phyloP scores from a whole-genome alignment of 306 rosid species.

The Vigna angularis region DNA sequence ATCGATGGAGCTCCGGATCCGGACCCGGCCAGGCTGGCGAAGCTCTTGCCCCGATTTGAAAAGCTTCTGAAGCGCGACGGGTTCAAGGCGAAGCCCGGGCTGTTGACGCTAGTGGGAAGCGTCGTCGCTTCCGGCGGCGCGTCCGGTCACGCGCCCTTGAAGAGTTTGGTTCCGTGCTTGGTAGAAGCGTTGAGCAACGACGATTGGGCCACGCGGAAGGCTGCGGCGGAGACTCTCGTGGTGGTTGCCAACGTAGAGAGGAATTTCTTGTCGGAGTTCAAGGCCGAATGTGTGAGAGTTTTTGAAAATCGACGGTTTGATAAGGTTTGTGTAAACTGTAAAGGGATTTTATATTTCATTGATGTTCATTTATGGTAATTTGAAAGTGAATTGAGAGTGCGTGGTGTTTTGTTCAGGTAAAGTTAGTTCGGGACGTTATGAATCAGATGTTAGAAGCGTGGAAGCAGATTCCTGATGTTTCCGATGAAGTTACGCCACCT shows the following conservation, averaged over 20 bases:
- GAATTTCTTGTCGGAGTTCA: slow-evolving; percentile 72
- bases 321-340: slow-evolving; percentile 55
- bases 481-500: slow-evolving; percentile 77
- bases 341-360: neutral
- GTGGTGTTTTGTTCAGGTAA: slow-evolving; percentile 63
- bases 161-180: slow-evolving; percentile 71
- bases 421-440: slow-evolving; percentile 89
- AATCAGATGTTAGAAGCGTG: slow-evolving; percentile 88
- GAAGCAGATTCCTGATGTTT: slow-evolving; percentile 90
- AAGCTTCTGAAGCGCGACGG: slow-evolving; percentile 71
- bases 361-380: slow-evolving; percentile 34
- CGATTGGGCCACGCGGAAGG: slow-evolving; percentile 94
- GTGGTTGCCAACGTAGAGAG: slow-evolving; percentile 72
- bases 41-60: slow-evolving; percentile 82
- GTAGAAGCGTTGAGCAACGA: slow-evolving; percentile 63
- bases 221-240: slow-evolving; percentile 80
- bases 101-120: slow-evolving; percentile 73
- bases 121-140: slow-evolving; percentile 73
- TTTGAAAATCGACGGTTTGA: slow-evolving; percentile 84
- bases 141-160: slow-evolving; percentile 59
- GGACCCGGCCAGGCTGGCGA: slow-evolving; percentile 72
- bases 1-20: slow-evolving; percentile 78
- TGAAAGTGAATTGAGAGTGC: slow-evolving; percentile 37
- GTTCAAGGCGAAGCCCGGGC: slow-evolving; percentile 85
- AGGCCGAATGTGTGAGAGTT: slow-evolving; percentile 65